Percentiles rank a stretch among this genome's conserved stretches.
phyloP scores from a whole-genome alignment of 2,329 filamentous ascomycete genomes.

The Lizonia empirigonia region DNA sequence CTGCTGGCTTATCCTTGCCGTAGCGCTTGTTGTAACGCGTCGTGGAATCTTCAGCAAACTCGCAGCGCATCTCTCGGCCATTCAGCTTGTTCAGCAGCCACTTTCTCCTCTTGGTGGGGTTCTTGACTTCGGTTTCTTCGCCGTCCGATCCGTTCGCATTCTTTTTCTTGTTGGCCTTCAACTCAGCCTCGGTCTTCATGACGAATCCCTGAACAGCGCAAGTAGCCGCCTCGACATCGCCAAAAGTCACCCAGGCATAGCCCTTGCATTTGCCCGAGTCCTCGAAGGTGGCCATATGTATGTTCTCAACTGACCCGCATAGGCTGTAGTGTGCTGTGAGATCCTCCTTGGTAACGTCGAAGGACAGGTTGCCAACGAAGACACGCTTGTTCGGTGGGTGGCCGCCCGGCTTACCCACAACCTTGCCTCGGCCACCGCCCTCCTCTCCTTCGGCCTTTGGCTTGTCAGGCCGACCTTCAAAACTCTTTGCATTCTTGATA shows the following conservation, averaged over 20 bases:
- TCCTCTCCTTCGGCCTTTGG: conserved; percentile 49
- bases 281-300: conserved; percentile 93
- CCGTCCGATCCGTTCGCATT: conserved; percentile 63
- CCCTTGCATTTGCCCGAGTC: conserved; percentile 98
- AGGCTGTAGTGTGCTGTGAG: conserved; percentile 80
- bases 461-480: conserved; percentile 84
- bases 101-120: conserved; percentile 57
- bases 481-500: conserved; percentile 91
- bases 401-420: conserved; percentile 25
- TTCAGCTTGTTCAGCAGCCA: conserved; percentile 87
- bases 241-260: conserved; percentile 93
- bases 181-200: conserved; percentile 65
- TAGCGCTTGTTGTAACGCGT: conserved; percentile 93
- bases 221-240: conserved; percentile 74
- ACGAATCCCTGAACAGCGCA: conserved; percentile 82
- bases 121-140: conserved; percentile 50
- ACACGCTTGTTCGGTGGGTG: conserved; percentile 78
- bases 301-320: conserved; percentile 81
- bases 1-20: conserved; percentile 67
- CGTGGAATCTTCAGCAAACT: conserved; percentile 91
- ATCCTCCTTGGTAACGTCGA: conserved; percentile 71
- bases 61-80: conserved; percentile 81
- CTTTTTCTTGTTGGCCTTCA: conserved; percentile 50
- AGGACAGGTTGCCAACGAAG: conserved; percentile 71
- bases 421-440: conserved; percentile 38